phyloP scores from a whole-genome alignment of 2,329 filamentous ascomycete genomes.

The Aspergillus pseudoviridinutans region DNA sequence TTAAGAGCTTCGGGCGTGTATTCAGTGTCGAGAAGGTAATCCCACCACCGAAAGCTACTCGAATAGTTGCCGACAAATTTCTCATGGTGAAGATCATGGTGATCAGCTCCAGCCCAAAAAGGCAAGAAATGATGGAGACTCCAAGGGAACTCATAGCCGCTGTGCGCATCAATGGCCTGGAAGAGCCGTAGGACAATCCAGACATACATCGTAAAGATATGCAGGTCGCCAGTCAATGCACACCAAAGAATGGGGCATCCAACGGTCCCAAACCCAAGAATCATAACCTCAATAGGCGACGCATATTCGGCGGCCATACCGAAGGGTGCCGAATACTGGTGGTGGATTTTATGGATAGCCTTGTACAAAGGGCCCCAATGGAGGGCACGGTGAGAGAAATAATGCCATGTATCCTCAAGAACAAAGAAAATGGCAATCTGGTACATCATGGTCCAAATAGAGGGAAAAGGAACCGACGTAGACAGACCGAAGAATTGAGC shows the following conservation, averaged over 20 bases:
- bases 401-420: slow-evolving; percentile 96
- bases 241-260: slow-evolving; percentile 80
- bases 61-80: slow-evolving; percentile 98
- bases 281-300: slow-evolving; percentile 94
- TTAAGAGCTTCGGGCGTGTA: slow-evolving; percentile 82
- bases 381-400: slow-evolving; percentile 89
- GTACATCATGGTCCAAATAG: slow-evolving; percentile 77
- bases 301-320: slow-evolving; percentile 96
- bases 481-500: slow-evolving; percentile 87
- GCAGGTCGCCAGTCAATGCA: slow-evolving; percentile 76
- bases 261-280: slow-evolving; percentile 83
- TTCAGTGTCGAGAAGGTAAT: slow-evolving; percentile 90
- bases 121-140: slow-evolving; percentile 91
- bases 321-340: slow-evolving; percentile 97
- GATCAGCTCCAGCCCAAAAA: slow-evolving; percentile 95
- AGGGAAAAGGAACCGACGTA: slow-evolving; percentile 85
- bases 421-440: slow-evolving; percentile 95
- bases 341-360: slow-evolving; percentile 96
- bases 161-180: slow-evolving; percentile 97
- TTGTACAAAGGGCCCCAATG: slow-evolving; percentile 97
- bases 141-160: slow-evolving; percentile 98
- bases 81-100: slow-evolving; percentile 97
- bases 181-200: slow-evolving; percentile 93
- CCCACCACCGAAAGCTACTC: slow-evolving; percentile 99
- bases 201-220: slow-evolving; percentile 95